Base-by-base conservation (phyloP, 1,139 yeast species). In the Protomyces pachydermus region DNA sequence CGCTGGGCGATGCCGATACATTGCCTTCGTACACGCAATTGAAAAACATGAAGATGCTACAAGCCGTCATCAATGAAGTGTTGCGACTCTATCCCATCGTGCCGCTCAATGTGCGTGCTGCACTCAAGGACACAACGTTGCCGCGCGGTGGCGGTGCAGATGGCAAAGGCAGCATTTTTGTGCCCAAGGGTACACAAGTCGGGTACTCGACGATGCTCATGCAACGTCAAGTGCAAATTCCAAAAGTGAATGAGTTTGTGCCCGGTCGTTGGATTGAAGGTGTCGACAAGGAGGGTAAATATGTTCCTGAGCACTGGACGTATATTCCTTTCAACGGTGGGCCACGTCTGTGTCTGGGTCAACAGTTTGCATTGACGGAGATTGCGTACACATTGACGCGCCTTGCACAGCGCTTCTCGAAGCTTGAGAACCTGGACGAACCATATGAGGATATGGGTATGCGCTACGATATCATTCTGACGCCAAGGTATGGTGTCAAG, bases 261-360 rank as follows among this genome's bases (percentile, higher is more conserved):
- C 85, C 85, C 3, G 83, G 81, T 67, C 77, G 84, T 68, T 81
- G 84, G 84, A 45, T 52, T n/a, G 48, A 42, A 20, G 55, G 62
- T 2, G 68, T 60, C 25, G 70, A 69, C 35, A 68, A 71, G 20
- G 54, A 50, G 14, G 63, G 53, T 20, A 60, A 60, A 35, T 60
- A 53, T 46, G 42, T 34, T 12, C 65, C 34, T 52, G 65, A 52
- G 14, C 54, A 38, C 16, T 65, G 66, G 68, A 66, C 62, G 16
- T 67, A 66, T 51, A 35, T 73, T 66, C 65, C 70, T 68, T 56
- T 83, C 75, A 82, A 83, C 69, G 86, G 86, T 56, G 86, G 86
- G 3, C 86, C 86, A 35, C 75, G 86, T 65, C 82, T 82, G 66
- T 83, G 86, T 69, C 74, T 82, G 60, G 86, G 86, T 23, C 85